Percentiles rank a stretch among this genome's conserved stretches.
Conservation (phyloP, 2,329 filamentous ascomycete genomes). For the Fusarium sp. region DNA sequence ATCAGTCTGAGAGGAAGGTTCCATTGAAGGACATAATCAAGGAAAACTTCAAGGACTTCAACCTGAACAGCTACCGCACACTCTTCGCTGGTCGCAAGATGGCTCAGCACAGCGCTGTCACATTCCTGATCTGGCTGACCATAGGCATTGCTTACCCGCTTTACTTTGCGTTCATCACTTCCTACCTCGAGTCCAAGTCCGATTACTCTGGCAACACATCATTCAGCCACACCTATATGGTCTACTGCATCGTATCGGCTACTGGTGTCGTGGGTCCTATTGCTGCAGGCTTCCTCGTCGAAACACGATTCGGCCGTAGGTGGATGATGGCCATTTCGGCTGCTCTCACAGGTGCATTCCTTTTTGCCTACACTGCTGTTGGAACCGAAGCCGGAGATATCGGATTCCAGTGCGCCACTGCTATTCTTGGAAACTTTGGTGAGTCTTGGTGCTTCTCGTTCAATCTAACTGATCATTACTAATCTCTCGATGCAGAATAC, state of each 20-base stretch:
- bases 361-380: constrained; percentile 37
- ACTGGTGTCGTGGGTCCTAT: constrained; percentile 42
- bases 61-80: constrained; percentile 63
- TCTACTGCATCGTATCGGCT: constrained; percentile 45
- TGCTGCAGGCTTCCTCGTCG: constrained; percentile 2
- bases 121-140: constrained; percentile 69
- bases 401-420: constrained; percentile 12
- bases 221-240: constrained; percentile 26
- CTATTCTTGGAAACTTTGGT: constrained; percentile 14
- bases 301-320: constrained; percentile 36
- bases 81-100: constrained; percentile 67
- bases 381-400: constrained; percentile 2
- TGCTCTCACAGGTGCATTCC: constrained; percentile 34
- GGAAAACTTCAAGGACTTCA: constrained; percentile 61
- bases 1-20: constrained; percentile 4
- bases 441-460: background rate
- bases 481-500: background rate
- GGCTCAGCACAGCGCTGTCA: constrained; percentile 65
- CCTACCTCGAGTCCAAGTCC: constrained; percentile 48
- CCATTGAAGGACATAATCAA: constrained; percentile 14
- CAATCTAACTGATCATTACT: background rate
- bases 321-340: background rate
- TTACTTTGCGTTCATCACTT: constrained; percentile 64
- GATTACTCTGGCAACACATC: background rate
- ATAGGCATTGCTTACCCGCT: constrained; percentile 70